Percentiles rank a stretch among this genome's conserved stretches.
phyloP scores from a whole-genome alignment of 2,329 filamentous ascomycete genomes.

The Metarhizium rileyi region DNA sequence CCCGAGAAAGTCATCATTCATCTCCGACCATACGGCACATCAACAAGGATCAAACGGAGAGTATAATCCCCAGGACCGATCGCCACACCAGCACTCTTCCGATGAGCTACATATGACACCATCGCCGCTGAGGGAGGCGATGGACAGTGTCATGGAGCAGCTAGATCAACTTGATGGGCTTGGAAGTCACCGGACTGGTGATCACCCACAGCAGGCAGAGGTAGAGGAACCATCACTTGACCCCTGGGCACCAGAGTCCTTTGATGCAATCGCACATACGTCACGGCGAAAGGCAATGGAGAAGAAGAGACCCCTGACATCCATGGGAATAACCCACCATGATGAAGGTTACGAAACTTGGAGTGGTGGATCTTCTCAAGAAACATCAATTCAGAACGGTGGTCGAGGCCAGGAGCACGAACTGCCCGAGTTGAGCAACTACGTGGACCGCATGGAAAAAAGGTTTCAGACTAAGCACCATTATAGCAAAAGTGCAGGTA shows the following conservation, averaged over 20 bases:
- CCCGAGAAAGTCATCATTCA: conserved; percentile 29
- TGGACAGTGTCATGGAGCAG: conserved; percentile 97
- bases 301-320: conserved; percentile 51
- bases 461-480: conserved; percentile 64
- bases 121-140: conserved; percentile 84
- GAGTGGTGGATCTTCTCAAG: conserved; percentile 43
- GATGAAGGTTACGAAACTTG: conserved; percentile 54
- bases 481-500: conserved; percentile 33
- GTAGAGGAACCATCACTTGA: conserved; percentile 48
- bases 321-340: conserved; percentile 56
- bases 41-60: conserved; percentile 16
- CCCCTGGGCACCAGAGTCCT: conserved; percentile 88
- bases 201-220: conserved; percentile 23
- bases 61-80: conserved; percentile 47
- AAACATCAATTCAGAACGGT: conserved; percentile 31
- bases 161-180: conserved; percentile 62
- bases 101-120: conserved; percentile 64
- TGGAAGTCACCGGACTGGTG: conserved; percentile 44
- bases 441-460: conserved; percentile 86
- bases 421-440: conserved; percentile 68
- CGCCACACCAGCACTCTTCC: conserved; percentile 60
- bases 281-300: conserved; percentile 18
- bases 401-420: conserved; percentile 39
- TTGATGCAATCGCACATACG: conserved; percentile 42
- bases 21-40: conserved; percentile 27